These are phyloP conservation scores for Bidens hawaiensis DNA, from an alignment of 140 eudicot genomes.

Conservation along the genomic window DNA sequence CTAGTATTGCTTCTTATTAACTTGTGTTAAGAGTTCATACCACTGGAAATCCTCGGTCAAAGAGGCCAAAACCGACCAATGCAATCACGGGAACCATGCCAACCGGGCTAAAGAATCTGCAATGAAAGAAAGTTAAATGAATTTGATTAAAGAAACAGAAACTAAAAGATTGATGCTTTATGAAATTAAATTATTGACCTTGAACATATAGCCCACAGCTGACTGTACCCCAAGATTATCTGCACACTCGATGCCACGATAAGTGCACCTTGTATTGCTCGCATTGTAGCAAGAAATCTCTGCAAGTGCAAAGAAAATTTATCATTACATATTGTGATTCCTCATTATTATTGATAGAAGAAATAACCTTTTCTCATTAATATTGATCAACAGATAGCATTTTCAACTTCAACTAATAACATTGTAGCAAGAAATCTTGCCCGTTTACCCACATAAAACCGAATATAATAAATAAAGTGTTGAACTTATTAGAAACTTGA, in stretches of 20 bases:
- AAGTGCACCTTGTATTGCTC: constrained; percentile 94
- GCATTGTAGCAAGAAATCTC: constrained; percentile 90
- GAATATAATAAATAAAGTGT: too few relatives aligned
- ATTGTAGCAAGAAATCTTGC: too few relatives aligned
- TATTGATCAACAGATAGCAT: background rate
- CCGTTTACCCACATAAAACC: too few relatives aligned
- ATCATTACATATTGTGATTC: background rate
- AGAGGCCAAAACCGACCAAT: constrained; percentile 84
- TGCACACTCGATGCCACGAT: constrained; percentile 98
- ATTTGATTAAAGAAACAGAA: background rate
- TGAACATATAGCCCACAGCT: constrained; percentile 97
- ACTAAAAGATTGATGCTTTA: background rate
- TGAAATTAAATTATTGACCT: constrained; percentile 43
- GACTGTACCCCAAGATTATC: constrained; percentile 95
- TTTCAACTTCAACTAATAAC: background rate
- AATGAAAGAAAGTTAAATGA: background rate
- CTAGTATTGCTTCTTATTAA: too few relatives aligned
- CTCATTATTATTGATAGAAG: background rate
- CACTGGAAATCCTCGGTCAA: constrained; percentile 97
- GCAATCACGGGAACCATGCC: constrained; percentile 97
- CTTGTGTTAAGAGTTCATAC: constrained; percentile 46
- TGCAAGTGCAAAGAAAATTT: constrained; percentile 18
- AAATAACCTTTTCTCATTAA: background rate
- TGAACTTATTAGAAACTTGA: too few relatives aligned
- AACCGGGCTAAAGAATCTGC: constrained; percentile 96